Evolutionary conservation across 805 yeast genomes (phyloP), one percentile per base, ranked within the genome.

Genomic region (Candida insectorum): DNA sequence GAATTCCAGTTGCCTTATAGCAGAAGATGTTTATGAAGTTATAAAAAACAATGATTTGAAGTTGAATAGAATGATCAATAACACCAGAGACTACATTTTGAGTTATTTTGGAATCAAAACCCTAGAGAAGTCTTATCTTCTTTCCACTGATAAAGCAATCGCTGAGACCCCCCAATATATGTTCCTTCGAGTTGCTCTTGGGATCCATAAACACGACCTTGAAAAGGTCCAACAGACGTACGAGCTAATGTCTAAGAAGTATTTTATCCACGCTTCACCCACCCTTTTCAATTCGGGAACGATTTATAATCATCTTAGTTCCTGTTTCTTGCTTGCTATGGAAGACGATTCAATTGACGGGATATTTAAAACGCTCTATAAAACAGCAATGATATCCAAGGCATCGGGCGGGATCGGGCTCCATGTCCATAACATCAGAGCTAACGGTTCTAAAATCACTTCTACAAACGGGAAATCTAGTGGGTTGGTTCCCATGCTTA

Each of bases 321-420:
- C 96, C 10, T 91, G 97, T 64, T 91, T 89, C 70, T 66, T 91
- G 31, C 71, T 91, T 27, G 91, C 91, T 20, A 87, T 86, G 89
- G 79, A 82, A 52, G 95, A 85, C 29, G 98, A 91, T 60, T 89
- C 97, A 4, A 87, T 91, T 40, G 96, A 91, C 43, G 97, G 97
- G 23, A 91, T 91, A 32, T 91, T 85, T 54, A 85, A 85, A 41
- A 87, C 97, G 10, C 71, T 91, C 34, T 84, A 89, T 60, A 80
- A 82, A 42, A 74, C 93, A 49, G 97, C 98, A 9, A 65, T 87
- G 51, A 89, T 91, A 31, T 87, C 96, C 32, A 91, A 91, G 64
- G 77, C 93, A 21, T 91, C 97, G 8, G 98, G 98, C 42, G 98
- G 98, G 38, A 79, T 91, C 43, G 98, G 98, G 21, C 61, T 91